phyloP scores from a whole-genome alignment of 306 rosid genomes.

The Acacia acuminata region DNA sequence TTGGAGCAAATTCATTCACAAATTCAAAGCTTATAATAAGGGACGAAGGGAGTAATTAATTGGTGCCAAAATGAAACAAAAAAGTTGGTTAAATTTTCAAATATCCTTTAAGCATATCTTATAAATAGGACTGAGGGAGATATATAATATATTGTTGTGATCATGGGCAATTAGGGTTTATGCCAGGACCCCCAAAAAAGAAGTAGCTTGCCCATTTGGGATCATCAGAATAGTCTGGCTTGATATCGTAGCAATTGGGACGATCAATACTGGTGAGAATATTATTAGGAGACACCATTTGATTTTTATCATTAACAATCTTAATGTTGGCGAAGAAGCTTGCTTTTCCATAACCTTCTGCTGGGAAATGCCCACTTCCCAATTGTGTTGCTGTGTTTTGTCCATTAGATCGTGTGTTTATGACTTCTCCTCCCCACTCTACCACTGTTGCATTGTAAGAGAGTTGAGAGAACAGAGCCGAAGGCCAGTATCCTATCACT shows the following conservation, averaged over 20 bases:
- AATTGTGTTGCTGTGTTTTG: slow-evolving; percentile 29
- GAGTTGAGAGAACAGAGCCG: slow-evolving; percentile 16
- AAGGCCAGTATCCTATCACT: slow-evolving; percentile 36
- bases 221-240: not conserved
- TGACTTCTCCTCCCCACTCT: slow-evolving; percentile 35
- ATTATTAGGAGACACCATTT: not conserved
- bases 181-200: not conserved
- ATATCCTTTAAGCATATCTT: too few species aligned
- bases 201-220: not conserved
- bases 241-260: not conserved
- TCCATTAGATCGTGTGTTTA: slow-evolving; percentile 13
- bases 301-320: slow-evolving; percentile 16
- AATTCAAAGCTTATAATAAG: too few species aligned
- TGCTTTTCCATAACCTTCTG: slow-evolving; percentile 29
- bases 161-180: not conserved
- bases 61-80: too few species aligned
- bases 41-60: too few species aligned
- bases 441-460: slow-evolving; percentile 10
- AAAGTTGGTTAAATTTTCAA: too few species aligned
- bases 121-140: too few species aligned
- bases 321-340: slow-evolving; percentile 20
- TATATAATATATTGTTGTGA: too few species aligned
- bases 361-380: slow-evolving; percentile 39
- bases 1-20: too few species aligned
- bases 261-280: not conserved